These are phyloP conservation scores for Wallacemonas sp. DNA, from an alignment of 208 protist species.

Conservation along the genomic window DNA sequence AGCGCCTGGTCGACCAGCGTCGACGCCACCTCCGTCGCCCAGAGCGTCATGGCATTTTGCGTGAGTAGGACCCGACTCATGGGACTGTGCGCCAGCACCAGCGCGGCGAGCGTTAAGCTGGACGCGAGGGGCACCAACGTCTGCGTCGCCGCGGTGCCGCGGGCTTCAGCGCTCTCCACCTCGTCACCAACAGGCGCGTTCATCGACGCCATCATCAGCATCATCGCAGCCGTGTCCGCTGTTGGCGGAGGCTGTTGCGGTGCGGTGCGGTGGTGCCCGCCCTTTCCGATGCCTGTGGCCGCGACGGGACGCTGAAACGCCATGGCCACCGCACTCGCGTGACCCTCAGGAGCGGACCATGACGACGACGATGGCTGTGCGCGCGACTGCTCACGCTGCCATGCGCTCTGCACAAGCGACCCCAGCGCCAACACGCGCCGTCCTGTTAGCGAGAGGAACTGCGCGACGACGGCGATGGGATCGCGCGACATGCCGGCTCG, in stretches of 20 bases:
- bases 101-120: constrained; percentile 36
- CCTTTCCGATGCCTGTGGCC: constrained; percentile 14
- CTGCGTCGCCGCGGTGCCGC: neutral
- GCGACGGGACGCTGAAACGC: no score
- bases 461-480: constrained; percentile 41
- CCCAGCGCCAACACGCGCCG: constrained; percentile 42
- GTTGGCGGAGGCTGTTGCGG: neutral
- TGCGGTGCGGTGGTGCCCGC: neutral
- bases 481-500: constrained; percentile 29
- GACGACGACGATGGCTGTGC: no score
- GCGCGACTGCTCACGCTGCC: no score
- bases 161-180: no score
- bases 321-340: no score
- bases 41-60: constrained; percentile 31
- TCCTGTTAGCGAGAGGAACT: constrained; percentile 41
- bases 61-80: constrained; percentile 28
- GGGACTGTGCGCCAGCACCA: constrained; percentile 36
- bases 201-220: no score
- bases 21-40: constrained; percentile 49
- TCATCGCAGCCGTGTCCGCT: no score
- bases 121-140: constrained; percentile 16
- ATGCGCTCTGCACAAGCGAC: neutral
- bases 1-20: constrained; percentile 46
- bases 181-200: no score
- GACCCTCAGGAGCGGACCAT: no score